A percentile compares a stretch with the other conserved stretches of the same genome.
Conservation (phyloP, 179 eudicot species). For the Patellifolia procumbens region DNA sequence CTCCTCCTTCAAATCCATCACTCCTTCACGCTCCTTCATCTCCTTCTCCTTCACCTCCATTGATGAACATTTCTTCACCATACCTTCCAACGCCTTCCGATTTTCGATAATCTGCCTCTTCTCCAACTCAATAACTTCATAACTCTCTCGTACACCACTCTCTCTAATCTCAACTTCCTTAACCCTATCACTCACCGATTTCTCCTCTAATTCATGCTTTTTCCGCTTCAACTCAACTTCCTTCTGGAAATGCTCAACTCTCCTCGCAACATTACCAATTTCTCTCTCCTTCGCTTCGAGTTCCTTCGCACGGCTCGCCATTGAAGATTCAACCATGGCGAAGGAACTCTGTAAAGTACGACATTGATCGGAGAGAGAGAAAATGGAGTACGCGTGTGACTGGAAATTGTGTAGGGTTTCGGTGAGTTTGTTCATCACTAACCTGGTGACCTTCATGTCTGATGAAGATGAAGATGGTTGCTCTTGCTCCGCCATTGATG, state of each 20-base stretch:
- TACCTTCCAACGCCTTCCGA: neutral
- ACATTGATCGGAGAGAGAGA: conserved; percentile 20
- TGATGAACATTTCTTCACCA: neutral
- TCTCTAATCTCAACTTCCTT: conserved; percentile 10
- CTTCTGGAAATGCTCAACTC: conserved; percentile 15
- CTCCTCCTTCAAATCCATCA: neutral
- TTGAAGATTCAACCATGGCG: conserved; percentile 4
- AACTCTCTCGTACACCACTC: conserved; percentile 7
- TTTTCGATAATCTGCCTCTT: neutral
- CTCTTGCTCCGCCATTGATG: neutral
- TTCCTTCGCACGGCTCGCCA: conserved; percentile 26
- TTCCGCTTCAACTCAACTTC: conserved; percentile 22
- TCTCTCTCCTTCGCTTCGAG: conserved; percentile 34
- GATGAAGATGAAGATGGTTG: neutral
- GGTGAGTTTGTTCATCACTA: conserved; percentile 13
- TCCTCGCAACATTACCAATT: neutral
- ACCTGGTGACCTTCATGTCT: neutral
- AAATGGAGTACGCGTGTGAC: conserved; percentile 3
- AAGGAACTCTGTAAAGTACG: conserved; percentile 22
- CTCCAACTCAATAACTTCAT: conserved; percentile 18
- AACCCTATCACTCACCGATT: neutral
- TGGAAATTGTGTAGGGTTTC: conserved; percentile 2
- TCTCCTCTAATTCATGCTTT: conserved; percentile 17
- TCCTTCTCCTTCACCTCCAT: conserved; percentile 14
- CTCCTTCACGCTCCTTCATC: neutral